These are phyloP conservation scores for Scenedesmus sp. DNA, from an alignment of 163 green algal species.

Conservation along the genomic window DNA sequence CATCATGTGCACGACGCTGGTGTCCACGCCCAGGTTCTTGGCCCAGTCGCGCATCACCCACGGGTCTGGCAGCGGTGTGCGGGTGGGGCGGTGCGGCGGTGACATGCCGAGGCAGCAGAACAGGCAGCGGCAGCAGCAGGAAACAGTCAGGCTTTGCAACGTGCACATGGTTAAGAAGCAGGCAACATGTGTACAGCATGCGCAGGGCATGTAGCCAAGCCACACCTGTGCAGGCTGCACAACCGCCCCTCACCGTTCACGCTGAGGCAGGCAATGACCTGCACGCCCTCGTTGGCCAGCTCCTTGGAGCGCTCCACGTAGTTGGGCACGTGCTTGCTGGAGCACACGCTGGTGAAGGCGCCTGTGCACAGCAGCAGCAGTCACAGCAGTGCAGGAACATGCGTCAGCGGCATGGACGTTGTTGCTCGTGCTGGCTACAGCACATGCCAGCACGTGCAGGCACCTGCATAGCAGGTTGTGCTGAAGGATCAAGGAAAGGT, in stretches of 20 bases:
- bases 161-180: too few species aligned
- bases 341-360: constrained; percentile 50
- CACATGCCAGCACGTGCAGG: background rate
- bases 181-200: background rate
- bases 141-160: too few species aligned
- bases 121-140: background rate
- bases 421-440: background rate
- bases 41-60: constrained; percentile 57
- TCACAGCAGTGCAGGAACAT: background rate
- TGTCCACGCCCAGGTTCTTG: constrained; percentile 40
- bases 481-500: background rate
- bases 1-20: constrained; percentile 41
- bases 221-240: background rate
- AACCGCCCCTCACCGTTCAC: constrained; percentile 32
- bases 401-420: background rate
- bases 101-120: too few species aligned
- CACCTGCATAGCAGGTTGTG: too few species aligned
- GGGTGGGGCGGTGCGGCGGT: background rate
- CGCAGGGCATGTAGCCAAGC: background rate
- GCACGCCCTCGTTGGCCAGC: constrained; percentile 29
- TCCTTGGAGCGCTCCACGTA: constrained; percentile 28
- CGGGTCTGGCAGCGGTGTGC: constrained; percentile 2
- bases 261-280: constrained; percentile 35
- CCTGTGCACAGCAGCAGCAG: too few species aligned
- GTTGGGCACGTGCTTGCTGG: constrained; percentile 53